Conservation (phyloP, 768 basidiomycete genomes). For the Boletus huronensis region DNA sequence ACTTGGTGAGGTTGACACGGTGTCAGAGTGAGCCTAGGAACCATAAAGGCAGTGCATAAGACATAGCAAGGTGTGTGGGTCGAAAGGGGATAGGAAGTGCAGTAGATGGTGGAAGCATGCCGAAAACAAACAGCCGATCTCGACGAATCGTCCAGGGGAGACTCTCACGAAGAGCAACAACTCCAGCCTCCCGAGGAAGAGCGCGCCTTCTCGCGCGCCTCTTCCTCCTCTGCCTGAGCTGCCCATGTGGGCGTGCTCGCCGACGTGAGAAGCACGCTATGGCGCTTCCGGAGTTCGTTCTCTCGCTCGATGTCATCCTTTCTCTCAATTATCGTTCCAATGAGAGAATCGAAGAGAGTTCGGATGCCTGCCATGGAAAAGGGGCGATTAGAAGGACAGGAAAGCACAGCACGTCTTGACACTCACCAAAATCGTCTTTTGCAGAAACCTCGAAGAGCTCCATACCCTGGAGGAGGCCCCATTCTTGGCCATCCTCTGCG, state of each 20-base stretch:
- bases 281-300: constrained; percentile 73
- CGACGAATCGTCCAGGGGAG: constrained; percentile 7
- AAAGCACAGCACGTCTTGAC: neutral
- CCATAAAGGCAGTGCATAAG: constrained; percentile 25
- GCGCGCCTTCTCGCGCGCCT: constrained; percentile 54
- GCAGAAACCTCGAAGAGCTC: constrained; percentile 90
- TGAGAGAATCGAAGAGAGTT: constrained; percentile 74
- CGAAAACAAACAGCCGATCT: constrained; percentile 13
- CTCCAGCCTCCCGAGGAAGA: constrained; percentile 54
- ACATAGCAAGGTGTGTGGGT: constrained; percentile 26
- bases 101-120: constrained; percentile 21
- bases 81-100: constrained; percentile 8
- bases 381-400: constrained; percentile 13
- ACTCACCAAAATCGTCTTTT: constrained; percentile 76
- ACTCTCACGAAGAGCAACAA: constrained; percentile 55
- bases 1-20: constrained; percentile 13
- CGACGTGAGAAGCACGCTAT: constrained; percentile 76
- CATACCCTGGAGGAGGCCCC: constrained; percentile 81
- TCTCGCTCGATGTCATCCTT: constrained; percentile 80
- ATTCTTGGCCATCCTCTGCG: constrained; percentile 52
- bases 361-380: constrained; percentile 58
- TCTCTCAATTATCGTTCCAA: constrained; percentile 71
- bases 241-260: constrained; percentile 68
- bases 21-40: constrained; percentile 25
- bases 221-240: constrained; percentile 78